These are phyloP conservation scores for Carex kokanica DNA, from an alignment of 176 grass and related monocot species.

Conservation along the genomic window DNA sequence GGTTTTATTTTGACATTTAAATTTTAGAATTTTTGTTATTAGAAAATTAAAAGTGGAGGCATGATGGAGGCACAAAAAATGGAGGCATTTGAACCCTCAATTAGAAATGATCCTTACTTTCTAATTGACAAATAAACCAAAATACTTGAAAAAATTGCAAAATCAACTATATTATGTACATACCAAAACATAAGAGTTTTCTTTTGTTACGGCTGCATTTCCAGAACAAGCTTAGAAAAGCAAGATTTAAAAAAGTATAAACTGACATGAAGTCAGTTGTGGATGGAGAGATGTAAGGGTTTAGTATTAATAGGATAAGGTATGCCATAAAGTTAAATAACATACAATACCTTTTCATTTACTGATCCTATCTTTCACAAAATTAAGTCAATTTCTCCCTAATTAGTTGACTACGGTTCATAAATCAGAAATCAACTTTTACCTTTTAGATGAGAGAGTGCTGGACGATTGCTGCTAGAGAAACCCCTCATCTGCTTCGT, in stretches of 20 bases:
- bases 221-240: not conserved
- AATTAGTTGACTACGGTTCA: no score
- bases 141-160: not conserved
- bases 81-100: no score
- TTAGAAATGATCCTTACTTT: not conserved
- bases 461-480: no score
- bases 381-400: not conserved
- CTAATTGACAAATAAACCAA: not conserved
- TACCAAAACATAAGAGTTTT: not conserved
- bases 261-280: not conserved
- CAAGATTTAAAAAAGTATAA: not conserved
- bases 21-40: no score
- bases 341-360: not conserved
- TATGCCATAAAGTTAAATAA: not conserved
- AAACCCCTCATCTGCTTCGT: no score
- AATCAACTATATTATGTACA: not conserved
- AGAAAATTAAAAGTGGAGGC: no score
- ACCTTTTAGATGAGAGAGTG: no score
- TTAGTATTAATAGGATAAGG: not conserved
- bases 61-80: no score
- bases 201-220: not conserved
- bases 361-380: not conserved
- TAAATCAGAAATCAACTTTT: no score
- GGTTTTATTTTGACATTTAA: no score
- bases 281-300: not conserved